Base-by-base conservation (phyloP, 345 rosid genomes). In the thale cress (Arabidopsis thaliana) region DNA sequence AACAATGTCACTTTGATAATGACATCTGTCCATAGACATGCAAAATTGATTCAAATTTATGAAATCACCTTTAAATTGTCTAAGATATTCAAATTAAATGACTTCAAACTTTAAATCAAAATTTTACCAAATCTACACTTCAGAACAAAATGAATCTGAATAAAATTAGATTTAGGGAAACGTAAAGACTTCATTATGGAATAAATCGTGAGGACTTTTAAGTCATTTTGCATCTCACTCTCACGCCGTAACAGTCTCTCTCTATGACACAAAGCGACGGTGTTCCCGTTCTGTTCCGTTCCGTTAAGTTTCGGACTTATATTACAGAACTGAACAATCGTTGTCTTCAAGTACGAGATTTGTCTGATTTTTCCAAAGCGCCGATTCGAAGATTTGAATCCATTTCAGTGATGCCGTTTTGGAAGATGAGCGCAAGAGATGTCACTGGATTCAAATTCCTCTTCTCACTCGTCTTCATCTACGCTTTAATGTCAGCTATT, bases 371-470 rank as follows among this genome's bases (percentile, higher is more conserved):
- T 9, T 36, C 45, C 14, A 59, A 28, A 11, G 11, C 48, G 46
- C 40, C 24, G 59, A 53, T 56, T 64, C 48, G 14, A 38, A 37
- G 45, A 53, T 45, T 74, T 16, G 49, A 65, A 34, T 65, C 48
- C 32, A 50, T 13, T 12, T 5, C 10, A 30, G 24, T 51, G 1
- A 90, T 90, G 99, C 92, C 84, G 79, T 78, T 74, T 50, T 72
- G 68, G 49, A 77, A 71, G 82, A 51, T 89, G 41, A 81, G 82
- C 71, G 66, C 85, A 37, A 74, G 88, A 69, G 94, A 95, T 11
- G 83, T 67, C n/a, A 20, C 85, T 7, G 96, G 87, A 4, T 89
- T 90, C 88, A 87, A 86, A 60, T 75, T 88, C 63, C 78, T 95
- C 30, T 58, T 87, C 75, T 74, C 79, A 10, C 72, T 95, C 44